Percentiles rank a stretch among this genome's conserved stretches.
phyloP scores from a whole-genome alignment of 2,329 filamentous ascomycete species.

The Cyanodermella asteris region DNA sequence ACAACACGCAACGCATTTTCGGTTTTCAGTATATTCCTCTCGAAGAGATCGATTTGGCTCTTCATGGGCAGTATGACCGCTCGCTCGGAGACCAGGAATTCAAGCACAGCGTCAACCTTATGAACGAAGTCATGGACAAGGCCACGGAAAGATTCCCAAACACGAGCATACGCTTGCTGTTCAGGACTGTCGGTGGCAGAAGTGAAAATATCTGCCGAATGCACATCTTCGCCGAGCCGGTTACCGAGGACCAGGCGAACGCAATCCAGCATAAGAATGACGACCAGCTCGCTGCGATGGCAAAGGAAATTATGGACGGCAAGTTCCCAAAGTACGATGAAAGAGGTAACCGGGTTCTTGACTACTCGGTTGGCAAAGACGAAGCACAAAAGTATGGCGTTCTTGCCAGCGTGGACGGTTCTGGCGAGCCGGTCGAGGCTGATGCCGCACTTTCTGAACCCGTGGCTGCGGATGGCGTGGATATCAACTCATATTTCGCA shows the following conservation, averaged over 20 bases:
- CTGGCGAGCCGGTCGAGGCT: conserved; percentile 25
- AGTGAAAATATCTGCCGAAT: conserved; percentile 38
- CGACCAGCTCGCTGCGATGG: conserved; percentile 44
- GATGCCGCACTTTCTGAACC: conserved; percentile 34
- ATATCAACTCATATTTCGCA: too few species aligned
- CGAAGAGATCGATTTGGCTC: conserved; percentile 63
- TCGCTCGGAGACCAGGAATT: conserved; percentile 66
- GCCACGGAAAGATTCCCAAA: conserved; percentile 56
- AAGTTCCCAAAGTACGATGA: conserved; percentile 10
- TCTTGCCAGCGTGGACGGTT: conserved; percentile 16
- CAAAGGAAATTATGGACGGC: conserved; percentile 37
- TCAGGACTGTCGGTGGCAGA: conserved; percentile 63
- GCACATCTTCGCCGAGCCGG: conserved; percentile 78
- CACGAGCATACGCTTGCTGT: conserved; percentile 48
- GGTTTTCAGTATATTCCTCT: conserved; percentile 89
- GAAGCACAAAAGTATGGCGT: conserved; percentile 12
- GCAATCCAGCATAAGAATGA: conserved; percentile 48
- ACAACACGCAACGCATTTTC: conserved; percentile 88
- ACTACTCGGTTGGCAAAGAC: conserved; percentile 8
- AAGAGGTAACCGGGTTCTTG: too few species aligned
- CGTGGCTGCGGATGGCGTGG: not conserved
- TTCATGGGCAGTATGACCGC: conserved; percentile 56
- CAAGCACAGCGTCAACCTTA: conserved; percentile 51
- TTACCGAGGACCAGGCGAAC: conserved; percentile 49
- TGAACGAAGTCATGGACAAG: conserved; percentile 59